These are phyloP conservation scores for Didymosphaeria variabile DNA, from an alignment of 2,329 filamentous ascomycete genomes.

Conservation along the genomic window DNA sequence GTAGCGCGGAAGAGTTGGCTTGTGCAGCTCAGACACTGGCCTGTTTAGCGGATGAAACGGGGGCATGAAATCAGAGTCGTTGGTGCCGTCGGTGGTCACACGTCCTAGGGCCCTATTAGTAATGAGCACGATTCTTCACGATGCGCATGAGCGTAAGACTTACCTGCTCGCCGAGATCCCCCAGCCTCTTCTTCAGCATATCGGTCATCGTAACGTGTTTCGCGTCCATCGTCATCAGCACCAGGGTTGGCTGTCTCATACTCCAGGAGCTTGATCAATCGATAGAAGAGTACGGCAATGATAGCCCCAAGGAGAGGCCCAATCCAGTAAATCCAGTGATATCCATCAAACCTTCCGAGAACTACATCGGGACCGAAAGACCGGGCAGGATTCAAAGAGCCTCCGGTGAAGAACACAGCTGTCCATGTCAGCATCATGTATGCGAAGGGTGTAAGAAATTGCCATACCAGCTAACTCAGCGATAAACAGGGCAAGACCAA, in stretches of 20 bases:
- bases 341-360: slow-evolving; percentile 51
- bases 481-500: slow-evolving; percentile 58
- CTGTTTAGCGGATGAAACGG: slow-evolving; percentile 24
- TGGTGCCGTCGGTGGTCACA: slow-evolving; percentile 35
- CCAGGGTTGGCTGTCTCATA: slow-evolving; percentile 62
- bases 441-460: neutral
- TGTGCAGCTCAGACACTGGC: slow-evolving; percentile 10
- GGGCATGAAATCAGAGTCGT: slow-evolving; percentile 36
- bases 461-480: slow-evolving; percentile 54
- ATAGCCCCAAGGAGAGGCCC: slow-evolving; percentile 57
- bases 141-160: slow-evolving; percentile 10
- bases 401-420: slow-evolving; percentile 59
- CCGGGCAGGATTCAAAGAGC: slow-evolving; percentile 59
- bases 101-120: slow-evolving; percentile 32
- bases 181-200: slow-evolving; percentile 25
- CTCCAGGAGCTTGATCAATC: slow-evolving; percentile 58
- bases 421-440: slow-evolving; percentile 19
- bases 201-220: slow-evolving; percentile 27
- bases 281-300: slow-evolving; percentile 59
- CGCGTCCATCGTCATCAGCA: slow-evolving; percentile 57
- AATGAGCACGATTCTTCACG: slow-evolving; percentile 8
- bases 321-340: slow-evolving; percentile 64
- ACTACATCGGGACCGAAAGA: slow-evolving; percentile 60
- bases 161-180: slow-evolving; percentile 22
- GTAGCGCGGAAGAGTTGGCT: slow-evolving; percentile 14